These are phyloP conservation scores for Lathyrus sativus DNA, from an alignment of 306 rosid genomes.

Conservation along the genomic window DNA sequence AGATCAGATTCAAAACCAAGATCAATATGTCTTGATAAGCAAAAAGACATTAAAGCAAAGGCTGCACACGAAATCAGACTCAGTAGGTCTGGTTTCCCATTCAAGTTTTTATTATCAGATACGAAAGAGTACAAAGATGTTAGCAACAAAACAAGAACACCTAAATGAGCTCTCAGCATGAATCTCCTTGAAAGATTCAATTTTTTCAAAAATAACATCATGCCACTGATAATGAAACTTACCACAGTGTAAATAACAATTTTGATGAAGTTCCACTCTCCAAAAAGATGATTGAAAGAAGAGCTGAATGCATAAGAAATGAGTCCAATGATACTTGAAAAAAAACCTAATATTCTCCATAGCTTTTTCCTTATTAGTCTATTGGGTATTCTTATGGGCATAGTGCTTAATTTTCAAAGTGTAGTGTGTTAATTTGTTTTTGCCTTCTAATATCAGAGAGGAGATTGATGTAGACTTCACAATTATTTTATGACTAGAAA, in stretches of 20 bases:
- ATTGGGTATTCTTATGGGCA: background rate
- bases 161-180: no score
- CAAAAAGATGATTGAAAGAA: conserved; percentile 37
- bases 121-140: no score
- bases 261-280: conserved; percentile 39
- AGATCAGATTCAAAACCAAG: conserved; percentile 36
- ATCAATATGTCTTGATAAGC: conserved; percentile 27
- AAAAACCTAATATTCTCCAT: conserved; percentile 35
- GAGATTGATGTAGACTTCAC: background rate
- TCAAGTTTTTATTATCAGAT: no score
- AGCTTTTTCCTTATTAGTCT: conserved; percentile 5
- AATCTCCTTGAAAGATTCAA: no score
- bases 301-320: conserved; percentile 33
- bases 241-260: conserved; percentile 18
- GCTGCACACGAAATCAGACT: conserved; percentile 30
- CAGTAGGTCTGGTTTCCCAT: conserved; percentile 36
- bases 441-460: no score
- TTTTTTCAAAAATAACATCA: no score
- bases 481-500: no score
- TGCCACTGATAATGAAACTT: background rate
- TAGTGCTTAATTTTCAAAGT: background rate
- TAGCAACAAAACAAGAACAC: no score
- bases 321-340: conserved; percentile 30
- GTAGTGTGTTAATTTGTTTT: no score
- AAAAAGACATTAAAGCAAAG: conserved; percentile 32